Base-by-base conservation (phyloP, 345 rosid species). In the Hirschfeldia incana region DNA sequence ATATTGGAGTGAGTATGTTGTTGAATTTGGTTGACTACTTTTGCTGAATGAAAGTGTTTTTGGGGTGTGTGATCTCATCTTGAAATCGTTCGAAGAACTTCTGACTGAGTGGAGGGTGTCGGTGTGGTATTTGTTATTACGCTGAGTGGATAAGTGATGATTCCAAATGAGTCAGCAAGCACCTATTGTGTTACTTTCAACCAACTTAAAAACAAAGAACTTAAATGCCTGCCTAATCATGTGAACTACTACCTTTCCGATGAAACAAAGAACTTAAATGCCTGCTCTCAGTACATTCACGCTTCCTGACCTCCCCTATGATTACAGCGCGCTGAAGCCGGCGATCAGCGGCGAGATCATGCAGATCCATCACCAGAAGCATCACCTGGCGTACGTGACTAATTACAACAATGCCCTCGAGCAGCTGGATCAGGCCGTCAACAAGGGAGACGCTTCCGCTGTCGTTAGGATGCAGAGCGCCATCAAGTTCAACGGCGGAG, bases 311-410 rank as follows among this genome's bases (percentile, higher is more conserved):
- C 97, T 95, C 10, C 81, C 94, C 2, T 95, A 95, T 80, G 99
- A 90, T 63, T 95, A 95, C 28, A 84, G 89, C 16, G 94, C 93
- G 0, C 85, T 95, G 84, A 94, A 95, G 85, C 99, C 99, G 72
- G 97, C 84, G 62, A 89, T 95, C 70, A 88, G 91, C 76, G 99
- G 89, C 61, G 97, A 93, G 84, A 95, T 95, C 28, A 95, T 95
- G 99, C 90, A 90, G 87, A 81, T 95, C 33, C 99, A 95, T 72
- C 99, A 95, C 90, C 93, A 91, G 87, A 95, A 95, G 85, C 99
- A 95, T 70, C 99, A 95, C 75, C 94, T 88, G 82, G n/a, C 96
- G 62, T 95, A 95, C 69, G 67, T 95, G 75, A 88, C 97, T 39
- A 95, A 95, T 82, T 95, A 85, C 83, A 95, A 91, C 86, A 93